Evolutionary conservation across 495 filamentous ascomycete species (phyloP), one percentile per base, ranked within the genome.

Genomic region (Penicillium dipodomyicola): DNA sequence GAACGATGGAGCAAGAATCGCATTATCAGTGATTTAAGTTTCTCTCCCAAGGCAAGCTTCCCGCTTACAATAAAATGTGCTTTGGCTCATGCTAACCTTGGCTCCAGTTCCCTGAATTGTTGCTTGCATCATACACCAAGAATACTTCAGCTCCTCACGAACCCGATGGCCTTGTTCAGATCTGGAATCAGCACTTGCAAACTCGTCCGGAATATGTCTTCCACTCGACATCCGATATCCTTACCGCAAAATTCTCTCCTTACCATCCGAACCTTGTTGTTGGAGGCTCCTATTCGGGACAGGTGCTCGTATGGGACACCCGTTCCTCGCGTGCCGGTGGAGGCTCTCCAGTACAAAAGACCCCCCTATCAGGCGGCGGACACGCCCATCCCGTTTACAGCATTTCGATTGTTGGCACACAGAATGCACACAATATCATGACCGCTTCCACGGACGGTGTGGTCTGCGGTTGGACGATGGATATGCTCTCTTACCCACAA

Each of bases 241-340:
- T 97, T 17, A 86, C 92, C 0, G 93, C 94, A 56, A 93, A 92
- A 65, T 99, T 97, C 74, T 97, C 94, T 22, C 95, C 94, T 0
- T 96, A 96, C 70, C 95, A 97, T 65, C 93, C 94, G 3, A 96
- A 94, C 57, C 80, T 97, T 33, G 92, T 99, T 64, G 84, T 99
- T 59, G 94, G 92, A 55, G 94, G 94, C 32, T 87, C 91, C 40
- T 99, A 99, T 73, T 93, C 87, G 50, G 94, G 94, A 27, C 95
- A 99, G 76, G 91, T 99, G 11, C 84, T 96, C 11, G 83, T 99
- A n/a, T 99, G 94, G 94, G 94, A 99, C 67, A 97, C 92, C 22
- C 85, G 94, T 17, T 77, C 75, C 32, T 79, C 77, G 6, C 76
- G 75, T 37, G 75, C 73, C 6, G 85, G 89, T 19, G 90, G 90